A percentile compares a stretch with the other conserved stretches of the same genome.
Conservation (phyloP, 2,329 filamentous ascomycete species). For the Sporothrix sp. region DNA sequence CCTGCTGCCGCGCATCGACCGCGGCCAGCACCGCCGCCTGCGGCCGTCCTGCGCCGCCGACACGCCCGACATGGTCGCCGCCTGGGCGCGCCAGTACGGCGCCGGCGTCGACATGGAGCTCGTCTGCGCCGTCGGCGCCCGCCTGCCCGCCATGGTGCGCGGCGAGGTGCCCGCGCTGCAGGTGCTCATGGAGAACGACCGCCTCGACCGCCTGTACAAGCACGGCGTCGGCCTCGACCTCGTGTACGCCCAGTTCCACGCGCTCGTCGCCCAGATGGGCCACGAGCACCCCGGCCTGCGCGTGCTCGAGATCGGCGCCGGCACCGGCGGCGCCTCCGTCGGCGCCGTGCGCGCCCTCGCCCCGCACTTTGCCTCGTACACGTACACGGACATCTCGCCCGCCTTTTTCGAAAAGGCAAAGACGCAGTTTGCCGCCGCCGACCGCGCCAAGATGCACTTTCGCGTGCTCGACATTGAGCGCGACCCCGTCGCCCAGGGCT, state of each 20-base stretch:
- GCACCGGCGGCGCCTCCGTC: slow-evolving; percentile 20
- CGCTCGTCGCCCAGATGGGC: slow-evolving; percentile 12
- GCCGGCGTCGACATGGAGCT: slow-evolving; percentile 14
- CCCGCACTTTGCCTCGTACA: slow-evolving; percentile 18
- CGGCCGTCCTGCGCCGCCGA: slow-evolving; percentile 1
- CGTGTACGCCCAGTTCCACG: slow-evolving; percentile 20
- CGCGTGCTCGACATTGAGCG: slow-evolving; percentile 26
- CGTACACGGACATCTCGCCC: slow-evolving; percentile 18
- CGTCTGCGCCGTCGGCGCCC: slow-evolving; percentile 12
- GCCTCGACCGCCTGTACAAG: slow-evolving; percentile 28
- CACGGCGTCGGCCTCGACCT: slow-evolving; percentile 17
- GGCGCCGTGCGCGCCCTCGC: slow-evolving; percentile 16
- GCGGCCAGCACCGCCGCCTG: slow-evolving; percentile 12
- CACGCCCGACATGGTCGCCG: slow-evolving; percentile 10
- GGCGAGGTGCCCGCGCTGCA: slow-evolving; percentile 21
- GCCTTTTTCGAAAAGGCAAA: slow-evolving; percentile 25
- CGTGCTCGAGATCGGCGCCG: slow-evolving; percentile 31
- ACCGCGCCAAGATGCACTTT: slow-evolving; percentile 21
- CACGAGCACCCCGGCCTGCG: slow-evolving; percentile 20
- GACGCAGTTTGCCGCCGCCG: slow-evolving; percentile 21
- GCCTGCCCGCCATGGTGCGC: slow-evolving; percentile 13
- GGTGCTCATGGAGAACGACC: slow-evolving; percentile 25
- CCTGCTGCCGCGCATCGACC: slow-evolving; percentile 12
- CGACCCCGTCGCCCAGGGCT: slow-evolving; percentile 26
- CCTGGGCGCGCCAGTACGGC: neutral